phyloP scores from a whole-genome alignment of 2,329 filamentous ascomycete species.

The Ceratocystis lukuohia region DNA sequence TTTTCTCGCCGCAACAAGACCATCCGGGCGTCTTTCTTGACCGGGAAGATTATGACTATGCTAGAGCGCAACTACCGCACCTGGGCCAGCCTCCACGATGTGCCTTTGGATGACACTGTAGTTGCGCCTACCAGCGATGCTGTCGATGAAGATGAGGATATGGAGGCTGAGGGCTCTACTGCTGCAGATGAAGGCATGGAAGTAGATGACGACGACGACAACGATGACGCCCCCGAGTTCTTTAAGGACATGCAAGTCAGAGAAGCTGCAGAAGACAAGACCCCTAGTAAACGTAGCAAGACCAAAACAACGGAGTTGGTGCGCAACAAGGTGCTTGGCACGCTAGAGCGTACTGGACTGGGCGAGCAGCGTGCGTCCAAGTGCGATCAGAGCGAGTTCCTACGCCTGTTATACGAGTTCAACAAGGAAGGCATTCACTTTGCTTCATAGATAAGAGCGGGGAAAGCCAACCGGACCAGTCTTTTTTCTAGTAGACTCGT shows the following conservation, averaged over 20 bases:
- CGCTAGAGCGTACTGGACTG: constrained; percentile 68
- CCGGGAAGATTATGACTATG: constrained; percentile 66
- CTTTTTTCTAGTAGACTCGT: background rate
- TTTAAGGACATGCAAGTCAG: constrained; percentile 52
- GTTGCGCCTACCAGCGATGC: constrained; percentile 30
- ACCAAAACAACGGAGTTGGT: constrained; percentile 70
- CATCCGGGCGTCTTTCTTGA: constrained; percentile 66
- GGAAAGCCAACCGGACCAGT: background rate
- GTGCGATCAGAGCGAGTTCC: constrained; percentile 86
- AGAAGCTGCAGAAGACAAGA: constrained; percentile 34
- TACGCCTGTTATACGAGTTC: constrained; percentile 67
- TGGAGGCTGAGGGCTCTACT: background rate
- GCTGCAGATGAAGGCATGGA: constrained; percentile 29
- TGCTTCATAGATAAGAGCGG: constrained; percentile 25
- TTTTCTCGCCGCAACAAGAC: constrained; percentile 77
- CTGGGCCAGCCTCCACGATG: constrained; percentile 77
- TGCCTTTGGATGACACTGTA: constrained; percentile 53
- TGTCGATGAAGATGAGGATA: constrained; percentile 28
- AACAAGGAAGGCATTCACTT: constrained; percentile 93
- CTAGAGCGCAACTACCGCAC: constrained; percentile 78
- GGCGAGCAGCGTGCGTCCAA: constrained; percentile 70
- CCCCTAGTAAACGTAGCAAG: constrained; percentile 58
- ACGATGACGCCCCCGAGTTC: constrained; percentile 67
- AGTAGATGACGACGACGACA: constrained; percentile 40
- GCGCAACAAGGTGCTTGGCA: constrained; percentile 72